Conservation (phyloP, 371 early-diverging fungal species). For the Zychaea mexicana region DNA sequence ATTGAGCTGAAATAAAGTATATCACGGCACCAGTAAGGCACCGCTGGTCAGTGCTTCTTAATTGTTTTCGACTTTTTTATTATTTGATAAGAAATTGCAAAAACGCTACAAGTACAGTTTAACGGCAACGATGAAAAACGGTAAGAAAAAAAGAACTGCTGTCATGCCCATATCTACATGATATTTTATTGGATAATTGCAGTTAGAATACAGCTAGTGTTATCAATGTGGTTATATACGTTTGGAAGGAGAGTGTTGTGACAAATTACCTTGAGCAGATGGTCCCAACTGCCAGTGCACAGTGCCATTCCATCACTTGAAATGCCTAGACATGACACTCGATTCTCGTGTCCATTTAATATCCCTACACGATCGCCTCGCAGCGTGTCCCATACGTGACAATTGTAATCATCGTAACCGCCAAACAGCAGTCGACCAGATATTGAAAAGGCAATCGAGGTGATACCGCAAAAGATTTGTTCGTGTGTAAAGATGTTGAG, state of each 20-base stretch:
- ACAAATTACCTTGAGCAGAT: slow-evolving; percentile 74
- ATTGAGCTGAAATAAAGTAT: neutral
- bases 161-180: neutral
- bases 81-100: neutral
- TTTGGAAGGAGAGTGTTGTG: too few relatives aligned
- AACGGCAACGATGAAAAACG: too few relatives aligned
- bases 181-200: too few relatives aligned
- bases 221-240: too few relatives aligned
- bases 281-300: slow-evolving; percentile 97
- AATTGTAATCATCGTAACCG: slow-evolving; percentile 97
- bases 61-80: too few relatives aligned
- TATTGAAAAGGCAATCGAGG: slow-evolving; percentile 92
- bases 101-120: neutral
- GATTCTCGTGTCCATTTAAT: slow-evolving; percentile 91
- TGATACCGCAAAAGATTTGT: slow-evolving; percentile 94
- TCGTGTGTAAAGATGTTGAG: slow-evolving; percentile 94
- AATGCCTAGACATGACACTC: slow-evolving; percentile 94
- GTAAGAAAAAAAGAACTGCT: too few relatives aligned
- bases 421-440: slow-evolving; percentile 94
- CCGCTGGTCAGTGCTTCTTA: slow-evolving; percentile 7
- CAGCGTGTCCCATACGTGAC: slow-evolving; percentile 97
- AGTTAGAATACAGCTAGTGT: too few relatives aligned
- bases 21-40: neutral
- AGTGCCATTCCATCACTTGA: slow-evolving; percentile 94
- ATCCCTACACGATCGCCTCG: slow-evolving; percentile 93